These are phyloP conservation scores for Amanita brunnescens DNA, from an alignment of 768 basidiomycete species.

Conservation along the genomic window DNA sequence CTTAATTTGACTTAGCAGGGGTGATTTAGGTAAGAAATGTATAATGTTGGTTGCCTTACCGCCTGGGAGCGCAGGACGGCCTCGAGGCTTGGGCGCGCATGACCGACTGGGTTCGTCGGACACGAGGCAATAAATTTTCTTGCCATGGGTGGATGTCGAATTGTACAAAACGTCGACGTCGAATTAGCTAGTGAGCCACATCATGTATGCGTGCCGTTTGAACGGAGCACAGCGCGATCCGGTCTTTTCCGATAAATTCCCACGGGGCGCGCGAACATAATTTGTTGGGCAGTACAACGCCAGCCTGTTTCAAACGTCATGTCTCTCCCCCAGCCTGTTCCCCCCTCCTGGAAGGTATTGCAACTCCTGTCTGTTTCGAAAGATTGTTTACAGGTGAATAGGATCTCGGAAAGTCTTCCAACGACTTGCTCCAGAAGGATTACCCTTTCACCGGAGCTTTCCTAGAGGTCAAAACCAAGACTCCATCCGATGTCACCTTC, in stretches of 20 bases:
- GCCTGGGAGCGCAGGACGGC: no score
- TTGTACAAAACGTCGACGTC: no score
- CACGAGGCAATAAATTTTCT: no score
- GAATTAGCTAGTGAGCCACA: no score
- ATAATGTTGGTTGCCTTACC: no score
- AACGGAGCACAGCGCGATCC: neutral
- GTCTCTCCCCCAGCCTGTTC: conserved; percentile 93
- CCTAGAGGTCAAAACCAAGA: conserved; percentile 84
- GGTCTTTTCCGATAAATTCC: conserved; percentile 12
- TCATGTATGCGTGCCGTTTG: no score
- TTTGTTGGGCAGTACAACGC: neutral
- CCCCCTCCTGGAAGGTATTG: conserved; percentile 90
- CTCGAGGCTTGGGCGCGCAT: no score
- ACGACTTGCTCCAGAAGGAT: conserved; percentile 90
- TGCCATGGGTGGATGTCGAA: no score
- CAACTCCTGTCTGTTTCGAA: neutral
- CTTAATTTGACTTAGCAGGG: no score
- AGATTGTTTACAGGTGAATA: conserved; percentile 21
- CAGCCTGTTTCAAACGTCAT: conserved; percentile 32
- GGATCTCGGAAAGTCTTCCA: conserved; percentile 97
- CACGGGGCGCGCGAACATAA: conserved; percentile 14
- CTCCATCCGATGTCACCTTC: conserved; percentile 87
- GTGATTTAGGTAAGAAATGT: no score
- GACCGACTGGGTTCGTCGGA: no score
- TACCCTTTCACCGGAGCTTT: conserved; percentile 68